These are phyloP conservation scores for Emergomyces orientalis DNA, from an alignment of 2,329 filamentous ascomycete genomes.

Conservation along the genomic window DNA sequence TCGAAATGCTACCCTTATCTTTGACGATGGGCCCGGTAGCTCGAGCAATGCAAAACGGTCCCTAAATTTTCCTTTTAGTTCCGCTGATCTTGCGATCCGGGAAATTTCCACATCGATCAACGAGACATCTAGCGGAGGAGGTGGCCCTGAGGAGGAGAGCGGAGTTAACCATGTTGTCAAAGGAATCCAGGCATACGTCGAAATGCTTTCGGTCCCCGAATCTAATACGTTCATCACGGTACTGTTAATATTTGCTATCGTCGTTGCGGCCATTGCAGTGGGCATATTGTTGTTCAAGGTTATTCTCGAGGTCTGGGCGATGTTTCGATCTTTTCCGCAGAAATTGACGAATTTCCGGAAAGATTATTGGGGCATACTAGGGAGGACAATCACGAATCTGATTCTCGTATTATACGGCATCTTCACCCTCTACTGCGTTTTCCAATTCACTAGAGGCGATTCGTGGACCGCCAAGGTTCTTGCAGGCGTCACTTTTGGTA, in stretches of 20 bases:
- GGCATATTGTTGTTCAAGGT: conserved; percentile 85
- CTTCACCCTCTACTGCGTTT: conserved; percentile 93
- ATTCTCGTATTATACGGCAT: conserved; percentile 87
- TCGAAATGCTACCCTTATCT: conserved; percentile 65
- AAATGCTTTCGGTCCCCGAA: conserved; percentile 73
- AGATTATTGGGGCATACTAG: conserved; percentile 91
- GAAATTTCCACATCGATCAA: conserved; percentile 37
- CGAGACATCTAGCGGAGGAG: conserved; percentile 28
- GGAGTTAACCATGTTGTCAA: conserved; percentile 51
- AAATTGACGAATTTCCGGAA: conserved; percentile 75
- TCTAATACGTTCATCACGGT: conserved; percentile 96
- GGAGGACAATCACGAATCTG: conserved; percentile 77
- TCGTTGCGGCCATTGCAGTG: conserved; percentile 73
- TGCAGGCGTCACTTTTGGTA: conserved; percentile 66
- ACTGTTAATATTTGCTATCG: conserved; percentile 75
- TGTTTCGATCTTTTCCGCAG: conserved; percentile 80
- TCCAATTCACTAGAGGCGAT: conserved; percentile 87
- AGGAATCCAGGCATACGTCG: conserved; percentile 73
- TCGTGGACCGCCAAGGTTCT: conserved; percentile 86
- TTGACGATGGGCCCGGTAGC: conserved; percentile 49
- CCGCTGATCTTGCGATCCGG: conserved; percentile 45
- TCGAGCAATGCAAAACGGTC: conserved; percentile 46
- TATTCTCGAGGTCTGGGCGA: conserved; percentile 78
- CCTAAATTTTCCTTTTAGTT: conserved; percentile 33
- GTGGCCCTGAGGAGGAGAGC: conserved; percentile 22